Percentiles rank a stretch among this genome's conserved stretches.
phyloP scores from a whole-genome alignment of 192 early-diverging fungal species.

The Paraglomus occultum region DNA sequence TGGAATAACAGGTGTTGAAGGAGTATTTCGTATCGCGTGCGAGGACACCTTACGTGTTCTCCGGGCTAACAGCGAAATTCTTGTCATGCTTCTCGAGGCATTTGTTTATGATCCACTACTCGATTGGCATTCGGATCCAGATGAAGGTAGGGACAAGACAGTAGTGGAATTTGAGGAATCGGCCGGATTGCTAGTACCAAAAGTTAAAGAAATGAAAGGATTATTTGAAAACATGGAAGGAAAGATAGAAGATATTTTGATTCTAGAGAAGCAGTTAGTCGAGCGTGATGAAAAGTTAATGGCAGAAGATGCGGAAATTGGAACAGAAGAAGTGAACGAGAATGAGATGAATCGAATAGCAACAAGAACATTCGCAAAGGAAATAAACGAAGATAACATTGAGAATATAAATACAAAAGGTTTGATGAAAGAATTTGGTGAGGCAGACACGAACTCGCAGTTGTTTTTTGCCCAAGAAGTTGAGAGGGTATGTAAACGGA shows the following conservation, averaged over 20 bases:
- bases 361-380: neutral
- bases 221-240: neutral
- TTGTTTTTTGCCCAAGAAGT: constrained; percentile 28
- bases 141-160: constrained; percentile 30
- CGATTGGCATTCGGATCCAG: constrained; percentile 48
- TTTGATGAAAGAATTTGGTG: constrained; percentile 14
- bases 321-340: constrained; percentile 7
- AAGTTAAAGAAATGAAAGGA: neutral
- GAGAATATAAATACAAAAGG: too few species aligned
- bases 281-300: neutral
- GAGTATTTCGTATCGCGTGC: constrained; percentile 74
- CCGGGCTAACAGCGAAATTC: constrained; percentile 73
- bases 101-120: constrained; percentile 90
- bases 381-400: too few species aligned
- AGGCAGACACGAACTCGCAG: constrained; percentile 4
- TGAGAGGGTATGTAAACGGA: constrained; percentile 1
- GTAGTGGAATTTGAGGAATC: constrained; percentile 20
- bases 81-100: constrained; percentile 88
- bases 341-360: neutral
- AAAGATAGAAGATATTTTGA: neutral
- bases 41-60: constrained; percentile 78
- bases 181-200: constrained; percentile 4
- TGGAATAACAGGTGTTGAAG: constrained; percentile 79
- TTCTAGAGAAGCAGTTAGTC: neutral
- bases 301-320: constrained; percentile 8